These are phyloP conservation scores for Raphidocelis subcapitata DNA, from an alignment of 139 green algal genomes.

Conservation along the genomic window DNA sequence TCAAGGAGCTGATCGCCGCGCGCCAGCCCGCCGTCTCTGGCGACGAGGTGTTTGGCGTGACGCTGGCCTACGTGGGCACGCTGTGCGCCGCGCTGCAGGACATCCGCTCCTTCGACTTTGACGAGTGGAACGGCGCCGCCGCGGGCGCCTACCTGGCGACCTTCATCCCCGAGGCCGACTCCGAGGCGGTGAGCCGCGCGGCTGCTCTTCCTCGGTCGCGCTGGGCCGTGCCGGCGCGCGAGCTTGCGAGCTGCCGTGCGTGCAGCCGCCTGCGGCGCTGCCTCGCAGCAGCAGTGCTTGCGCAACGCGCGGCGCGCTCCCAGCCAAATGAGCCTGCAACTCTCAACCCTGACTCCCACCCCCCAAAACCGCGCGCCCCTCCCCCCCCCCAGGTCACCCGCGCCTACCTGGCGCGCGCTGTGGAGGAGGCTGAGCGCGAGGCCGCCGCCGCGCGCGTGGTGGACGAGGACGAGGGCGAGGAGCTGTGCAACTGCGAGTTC, in stretches of 20 bases:
- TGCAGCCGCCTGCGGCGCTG: no score
- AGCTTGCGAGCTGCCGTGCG: no score
- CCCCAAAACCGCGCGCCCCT: no score
- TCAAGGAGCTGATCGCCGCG: slow-evolving; percentile 38
- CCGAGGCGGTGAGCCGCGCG: slow-evolving; percentile 37
- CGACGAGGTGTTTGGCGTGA: slow-evolving; percentile 37
- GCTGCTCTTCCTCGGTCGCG: no score
- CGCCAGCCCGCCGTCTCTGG: slow-evolving; percentile 27
- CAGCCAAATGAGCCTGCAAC: no score
- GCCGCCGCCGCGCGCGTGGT: slow-evolving; percentile 18
- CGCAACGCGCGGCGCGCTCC: no score
- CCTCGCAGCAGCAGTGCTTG: no score
- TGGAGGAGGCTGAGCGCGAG: slow-evolving; percentile 38
- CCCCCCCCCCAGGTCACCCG: neutral
- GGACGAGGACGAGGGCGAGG: slow-evolving; percentile 75
- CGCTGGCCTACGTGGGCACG: slow-evolving; percentile 51
- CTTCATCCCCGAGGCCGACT: slow-evolving; percentile 37
- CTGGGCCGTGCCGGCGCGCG: no score
- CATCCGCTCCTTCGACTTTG: slow-evolving; percentile 58
- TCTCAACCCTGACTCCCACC: no score
- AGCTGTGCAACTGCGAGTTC: slow-evolving; percentile 89
- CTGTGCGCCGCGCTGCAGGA: slow-evolving; percentile 55
- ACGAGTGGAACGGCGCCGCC: slow-evolving; percentile 39
- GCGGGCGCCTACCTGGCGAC: slow-evolving; percentile 64
- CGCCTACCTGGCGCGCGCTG: slow-evolving; percentile 33